phyloP scores from a whole-genome alignment of 2,329 filamentous ascomycete species.

The Monosporascus sp. region DNA sequence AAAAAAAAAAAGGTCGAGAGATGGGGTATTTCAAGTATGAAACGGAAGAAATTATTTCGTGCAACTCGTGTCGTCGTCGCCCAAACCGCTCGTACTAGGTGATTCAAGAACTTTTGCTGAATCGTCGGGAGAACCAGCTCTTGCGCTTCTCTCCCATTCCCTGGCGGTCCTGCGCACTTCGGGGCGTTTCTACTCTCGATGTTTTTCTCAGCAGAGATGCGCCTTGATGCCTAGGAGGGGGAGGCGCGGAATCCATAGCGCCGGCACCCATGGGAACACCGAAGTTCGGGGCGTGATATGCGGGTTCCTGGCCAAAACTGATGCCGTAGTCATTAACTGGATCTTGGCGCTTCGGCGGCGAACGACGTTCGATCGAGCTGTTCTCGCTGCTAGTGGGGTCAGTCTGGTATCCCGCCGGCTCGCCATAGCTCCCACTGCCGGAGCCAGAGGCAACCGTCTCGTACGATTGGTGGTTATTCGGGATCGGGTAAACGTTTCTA shows the following conservation, averaged over 20 bases:
- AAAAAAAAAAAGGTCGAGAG: conserved; percentile 7
- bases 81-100: not conserved
- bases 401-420: conserved; percentile 74
- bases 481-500: conserved; percentile 45
- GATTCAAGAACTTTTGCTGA: conserved; percentile 57
- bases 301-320: conserved; percentile 40
- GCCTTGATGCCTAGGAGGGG: conserved; percentile 29
- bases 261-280: conserved; percentile 15
- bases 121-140: conserved; percentile 82
- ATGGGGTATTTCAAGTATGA: conserved; percentile 15
- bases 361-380: conserved; percentile 76
- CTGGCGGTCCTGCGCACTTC: conserved; percentile 24
- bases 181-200: conserved; percentile 17
- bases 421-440: conserved; percentile 63
- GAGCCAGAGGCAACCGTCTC: conserved; percentile 80
- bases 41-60: conserved; percentile 10
- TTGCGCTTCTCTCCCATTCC: conserved; percentile 65
- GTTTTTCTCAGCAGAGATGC: conserved; percentile 21
- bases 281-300: conserved; percentile 38
- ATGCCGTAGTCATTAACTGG: conserved; percentile 62
- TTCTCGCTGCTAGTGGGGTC: conserved; percentile 87
- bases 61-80: conserved; percentile 3
- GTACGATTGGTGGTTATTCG: conserved; percentile 72
- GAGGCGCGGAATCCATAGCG: conserved; percentile 16
- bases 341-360: conserved; percentile 49